Percentiles rank a stretch among this genome's conserved stretches.
These are phyloP conservation scores for Trichocomaceae sp. DNA, from an alignment of 2,329 filamentous ascomycete species.

Conservation along the genomic window DNA sequence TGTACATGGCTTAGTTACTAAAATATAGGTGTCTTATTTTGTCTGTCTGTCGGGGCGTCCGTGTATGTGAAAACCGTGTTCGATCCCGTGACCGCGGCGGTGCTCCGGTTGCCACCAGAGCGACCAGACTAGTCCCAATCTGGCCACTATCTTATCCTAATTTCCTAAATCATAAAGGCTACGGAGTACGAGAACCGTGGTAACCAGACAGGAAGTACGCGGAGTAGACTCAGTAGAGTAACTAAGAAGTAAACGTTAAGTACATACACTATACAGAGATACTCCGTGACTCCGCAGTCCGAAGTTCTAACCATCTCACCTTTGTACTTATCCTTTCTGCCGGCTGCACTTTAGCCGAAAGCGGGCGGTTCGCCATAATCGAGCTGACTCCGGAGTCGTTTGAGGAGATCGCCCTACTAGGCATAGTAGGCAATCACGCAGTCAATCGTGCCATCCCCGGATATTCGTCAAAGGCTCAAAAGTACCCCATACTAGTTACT, in stretches of 20 bases:
- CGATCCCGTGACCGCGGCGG: background rate
- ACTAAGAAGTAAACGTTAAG: no score
- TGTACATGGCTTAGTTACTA: background rate
- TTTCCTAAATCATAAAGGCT: no score
- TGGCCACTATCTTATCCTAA: no score
- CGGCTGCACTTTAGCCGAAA: background rate
- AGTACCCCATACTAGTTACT: background rate
- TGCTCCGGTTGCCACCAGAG: no score
- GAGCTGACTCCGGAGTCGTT: background rate
- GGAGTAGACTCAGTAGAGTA: no score
- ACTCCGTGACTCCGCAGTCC: no score
- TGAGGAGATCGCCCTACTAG: background rate
- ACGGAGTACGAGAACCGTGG: no score
- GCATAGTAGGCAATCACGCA: background rate
- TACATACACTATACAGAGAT: no score
- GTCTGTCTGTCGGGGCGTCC: background rate
- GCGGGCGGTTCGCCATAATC: background rate
- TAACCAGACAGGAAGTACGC: no score
- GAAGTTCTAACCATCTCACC: no score
- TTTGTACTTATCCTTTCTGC: background rate
- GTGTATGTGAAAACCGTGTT: background rate
- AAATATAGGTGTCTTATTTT: background rate
- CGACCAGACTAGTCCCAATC: no score
- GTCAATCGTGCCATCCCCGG: background rate
- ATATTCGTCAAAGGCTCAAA: background rate